Evolutionary conservation across 2,329 filamentous ascomycete genomes (phyloP), one percentile per base, ranked within the genome.

Genomic region (Colletotrichum tropicale): DNA sequence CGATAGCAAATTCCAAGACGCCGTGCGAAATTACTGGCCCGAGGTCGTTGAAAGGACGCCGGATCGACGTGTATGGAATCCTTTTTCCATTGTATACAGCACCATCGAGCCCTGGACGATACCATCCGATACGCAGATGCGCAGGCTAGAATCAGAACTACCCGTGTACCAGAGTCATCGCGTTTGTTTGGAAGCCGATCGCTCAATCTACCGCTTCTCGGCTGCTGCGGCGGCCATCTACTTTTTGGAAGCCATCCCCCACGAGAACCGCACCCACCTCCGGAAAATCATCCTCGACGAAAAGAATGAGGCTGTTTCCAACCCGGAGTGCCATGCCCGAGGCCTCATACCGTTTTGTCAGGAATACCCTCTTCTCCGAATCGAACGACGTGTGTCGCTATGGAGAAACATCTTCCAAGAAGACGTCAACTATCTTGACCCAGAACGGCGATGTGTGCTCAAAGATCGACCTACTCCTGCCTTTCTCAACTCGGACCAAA

Each of bases 131-230:
- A 24, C 48, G 10, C 48, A 55, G 13, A 13, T 55, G n/a, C 24
- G n/a, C 48, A 21, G 48, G 48, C n/a, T 15, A 12, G 24, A 21
- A 15, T 7, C 48, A 26, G 48, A 24, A 0, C 13, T 24, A 55
- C 48, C 48, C 0, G 48, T 13, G 10, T 15, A 55, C 48, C n/a
- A 55, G 21, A 21, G n/a, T 55, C 21, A 55, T 55, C 36, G 21
- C 48, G n/a, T 0, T 18, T 0, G 10, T 21, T 6, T 38, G 4
- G 1, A 0, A 21, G n/a, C 21, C n/a, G 21, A 26, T 18, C 52
- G 21, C 24, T 56, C 52, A 8, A 56, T 56, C 24, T 18, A 56
- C 13, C 21, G 21, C 52, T 56, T 56, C 4, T 56, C 52, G 21
- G 24, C 52, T 28, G 52, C 52, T 24, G 52, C 52, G 24, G 52